Base-by-base conservation (phyloP, 1,284 basidiomycete genomes). In the Marasmius tenuissimus region DNA sequence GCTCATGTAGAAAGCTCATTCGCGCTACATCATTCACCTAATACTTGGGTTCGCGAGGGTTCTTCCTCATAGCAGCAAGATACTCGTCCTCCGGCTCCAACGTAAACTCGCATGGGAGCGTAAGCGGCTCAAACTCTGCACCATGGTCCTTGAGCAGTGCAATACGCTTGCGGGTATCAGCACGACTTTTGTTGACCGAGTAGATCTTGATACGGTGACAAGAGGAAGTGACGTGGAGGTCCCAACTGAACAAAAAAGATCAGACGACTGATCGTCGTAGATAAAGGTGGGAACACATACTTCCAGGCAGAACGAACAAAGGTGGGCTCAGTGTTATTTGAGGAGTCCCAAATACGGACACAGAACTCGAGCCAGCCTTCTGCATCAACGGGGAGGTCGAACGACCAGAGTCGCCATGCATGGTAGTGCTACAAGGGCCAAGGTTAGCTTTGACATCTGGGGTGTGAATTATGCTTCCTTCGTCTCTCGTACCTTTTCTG, bases 321-420 rank as follows among this genome's bases (percentile, higher is more conserved):
- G 1, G 84, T 85, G 20, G 84, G 84, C 66, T 85, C 80, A 4
- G 83, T 85, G 66, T 86, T 85, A 71, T 82, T 83, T 8, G 81
- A 81, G 16, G 82, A 82, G 66, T 85, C 83, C 84, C 84, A 85
- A 0, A 80, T 80, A 48, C 83, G 79, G n/a, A 82, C 83, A 63
- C 81, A 83, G 71, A 85, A 81, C 63, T 85, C 83, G 40, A 84
- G 75, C 83, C 83, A 85, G 6, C 84, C 83, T 66, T 86, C 82
- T 2, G 83, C 82, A 51, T 84, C 81, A 52, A 85, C 79, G 1
- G 83, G 83, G 0, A 85, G 64, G 12, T 79, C 75, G 57, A 82
- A 78, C 63, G 76, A 78, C 84, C 84, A 85, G 11, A 85, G 73
- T 54, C 83, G 70, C 81, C 82, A 85, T 0, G 83, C 81, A 58